Percentiles rank a stretch among this genome's conserved stretches.
These are phyloP conservation scores for Anacardium occidentale DNA, from an alignment of 345 rosid genomes.

Conservation along the genomic window DNA sequence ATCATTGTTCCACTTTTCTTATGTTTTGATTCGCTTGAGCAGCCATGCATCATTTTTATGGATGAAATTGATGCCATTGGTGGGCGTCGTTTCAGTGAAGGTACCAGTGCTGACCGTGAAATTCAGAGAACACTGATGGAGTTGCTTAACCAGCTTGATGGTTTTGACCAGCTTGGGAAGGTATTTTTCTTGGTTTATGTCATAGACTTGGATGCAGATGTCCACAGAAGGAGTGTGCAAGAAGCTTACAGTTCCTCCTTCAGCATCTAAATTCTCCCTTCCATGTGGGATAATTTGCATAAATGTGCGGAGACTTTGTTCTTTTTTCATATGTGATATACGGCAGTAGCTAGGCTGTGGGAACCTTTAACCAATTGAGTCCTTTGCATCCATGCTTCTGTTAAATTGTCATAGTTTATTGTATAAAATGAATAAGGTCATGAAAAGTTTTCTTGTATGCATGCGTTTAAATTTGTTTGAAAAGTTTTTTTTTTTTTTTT, in stretches of 20 bases:
- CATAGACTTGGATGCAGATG: not conserved
- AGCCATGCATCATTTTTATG: slow-evolving; percentile 99
- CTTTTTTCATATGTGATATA: not conserved
- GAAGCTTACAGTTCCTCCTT: not conserved
- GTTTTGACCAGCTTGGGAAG: slow-evolving; percentile 97
- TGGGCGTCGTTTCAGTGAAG: slow-evolving; percentile 96
- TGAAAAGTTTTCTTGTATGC: not conserved
- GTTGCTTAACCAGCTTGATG: slow-evolving; percentile 97
- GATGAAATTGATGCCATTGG: slow-evolving; percentile 99
- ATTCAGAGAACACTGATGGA: slow-evolving; percentile 97
- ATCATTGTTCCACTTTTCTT: not conserved
- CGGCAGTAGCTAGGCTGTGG: not conserved
- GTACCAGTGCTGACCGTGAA: slow-evolving; percentile 99
- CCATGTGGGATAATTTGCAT: not conserved
- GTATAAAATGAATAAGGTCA: not conserved
- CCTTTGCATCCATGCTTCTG: not conserved
- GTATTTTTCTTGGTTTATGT: slow-evolving; percentile 34
- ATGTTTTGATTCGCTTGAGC: slow-evolving; percentile 16
- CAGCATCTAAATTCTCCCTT: not conserved
- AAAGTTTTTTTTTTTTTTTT: not conserved
- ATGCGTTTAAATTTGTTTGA: not conserved
- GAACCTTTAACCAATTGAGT: not conserved
- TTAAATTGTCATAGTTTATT: not conserved
- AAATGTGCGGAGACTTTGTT: not conserved
- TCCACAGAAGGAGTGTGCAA: not conserved